A percentile compares a stretch with the other conserved stretches of the same genome.
phyloP scores from a whole-genome alignment of 306 rosid genomes.

The Cercis canadensis region DNA sequence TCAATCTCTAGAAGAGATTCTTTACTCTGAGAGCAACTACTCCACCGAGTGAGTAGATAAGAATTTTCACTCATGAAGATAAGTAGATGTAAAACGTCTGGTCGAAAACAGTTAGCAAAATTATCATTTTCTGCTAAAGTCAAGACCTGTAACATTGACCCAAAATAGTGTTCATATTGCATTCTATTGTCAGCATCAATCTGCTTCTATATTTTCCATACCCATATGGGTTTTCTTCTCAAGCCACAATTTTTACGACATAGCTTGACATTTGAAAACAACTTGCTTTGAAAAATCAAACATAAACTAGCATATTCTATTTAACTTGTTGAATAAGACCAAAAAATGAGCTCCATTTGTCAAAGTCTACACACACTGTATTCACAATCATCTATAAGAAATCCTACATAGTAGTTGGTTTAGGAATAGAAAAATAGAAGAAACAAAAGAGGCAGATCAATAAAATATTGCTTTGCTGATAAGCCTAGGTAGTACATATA shows the following conservation, averaged over 20 bases:
- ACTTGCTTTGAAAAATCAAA: constrained; percentile 14
- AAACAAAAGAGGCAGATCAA: not conserved
- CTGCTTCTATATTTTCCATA: not conserved
- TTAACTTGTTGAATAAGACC: not conserved
- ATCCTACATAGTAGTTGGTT: not conserved
- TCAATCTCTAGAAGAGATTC: not conserved
- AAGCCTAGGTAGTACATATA: not conserved
- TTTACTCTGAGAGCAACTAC: no score
- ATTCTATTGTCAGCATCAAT: no score
- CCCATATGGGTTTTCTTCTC: not conserved
- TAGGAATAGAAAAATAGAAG: not conserved
- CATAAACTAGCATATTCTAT: not conserved
- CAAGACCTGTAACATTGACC: no score
- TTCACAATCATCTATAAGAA: not conserved
- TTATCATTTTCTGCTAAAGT: not conserved
- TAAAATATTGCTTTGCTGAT: not conserved
- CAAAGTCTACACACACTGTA: not conserved
- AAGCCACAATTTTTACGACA: not conserved
- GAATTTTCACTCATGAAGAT: no score
- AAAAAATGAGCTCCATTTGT: not conserved
- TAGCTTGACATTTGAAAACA: constrained; percentile 1
- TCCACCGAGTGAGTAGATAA: no score
- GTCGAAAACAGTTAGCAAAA: not conserved
- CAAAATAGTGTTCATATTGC: no score
- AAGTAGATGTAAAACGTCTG: not conserved